These are phyloP conservation scores for Hyphodiscus sp. DNA, from an alignment of 2,329 filamentous ascomycete genomes.

Conservation along the genomic window DNA sequence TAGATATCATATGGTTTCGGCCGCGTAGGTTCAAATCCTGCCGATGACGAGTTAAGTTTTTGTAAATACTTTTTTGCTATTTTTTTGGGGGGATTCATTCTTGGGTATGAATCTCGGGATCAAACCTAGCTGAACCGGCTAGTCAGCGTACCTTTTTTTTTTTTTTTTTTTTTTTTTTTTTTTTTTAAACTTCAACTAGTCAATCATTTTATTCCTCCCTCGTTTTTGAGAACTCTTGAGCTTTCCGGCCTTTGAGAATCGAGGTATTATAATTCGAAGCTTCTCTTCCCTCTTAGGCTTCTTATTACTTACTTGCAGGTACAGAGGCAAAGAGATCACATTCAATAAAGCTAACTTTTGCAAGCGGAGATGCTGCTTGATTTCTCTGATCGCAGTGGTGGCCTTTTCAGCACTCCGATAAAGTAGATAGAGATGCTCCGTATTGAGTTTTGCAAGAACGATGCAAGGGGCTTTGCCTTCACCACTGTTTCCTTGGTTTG, in stretches of 20 bases:
- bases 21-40: slow-evolving; percentile 32
- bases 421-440: slow-evolving; percentile 33
- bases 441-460: slow-evolving; percentile 34
- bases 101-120: too few species aligned
- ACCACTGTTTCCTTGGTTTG: slow-evolving; percentile 28
- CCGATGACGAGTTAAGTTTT: slow-evolving; percentile 14
- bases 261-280: too few species aligned
- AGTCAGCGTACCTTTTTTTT: too few species aligned
- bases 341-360: slow-evolving; percentile 31
- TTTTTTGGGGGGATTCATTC: too few species aligned
- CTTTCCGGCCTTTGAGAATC: too few species aligned
- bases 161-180: too few species aligned
- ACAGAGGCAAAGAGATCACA: slow-evolving; percentile 41
- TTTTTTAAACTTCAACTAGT: too few species aligned
- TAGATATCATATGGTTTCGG: slow-evolving; percentile 31
- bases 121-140: too few species aligned
- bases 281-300: slow-evolving; percentile 35
- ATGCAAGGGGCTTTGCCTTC: slow-evolving; percentile 39
- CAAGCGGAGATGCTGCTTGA: slow-evolving; percentile 23
- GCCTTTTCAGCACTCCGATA: slow-evolving; percentile 33
- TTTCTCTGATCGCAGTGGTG: slow-evolving; percentile 33
- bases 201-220: too few species aligned
- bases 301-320: slow-evolving; percentile 36
- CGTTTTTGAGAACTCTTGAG: too few species aligned
- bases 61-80: too few species aligned